Base-by-base conservation (phyloP, 768 basidiomycete genomes). In the Mycena floridula region DNA sequence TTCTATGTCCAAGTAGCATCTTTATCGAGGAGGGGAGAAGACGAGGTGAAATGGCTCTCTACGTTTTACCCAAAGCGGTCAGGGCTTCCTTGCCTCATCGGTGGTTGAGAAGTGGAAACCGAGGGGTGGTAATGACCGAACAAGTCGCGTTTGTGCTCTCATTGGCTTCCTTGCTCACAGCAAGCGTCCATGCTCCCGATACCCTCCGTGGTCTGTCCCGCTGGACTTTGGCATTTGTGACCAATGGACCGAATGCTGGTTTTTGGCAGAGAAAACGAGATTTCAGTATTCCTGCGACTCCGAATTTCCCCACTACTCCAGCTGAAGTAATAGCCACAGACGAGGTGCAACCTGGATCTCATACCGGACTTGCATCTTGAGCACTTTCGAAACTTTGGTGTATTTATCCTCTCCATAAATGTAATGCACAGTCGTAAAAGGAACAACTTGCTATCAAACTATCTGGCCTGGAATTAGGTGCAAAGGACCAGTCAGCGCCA, bases 381-480 rank as follows among this genome's bases (percentile, higher is more conserved):
- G n/a, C n/a, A n/a, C n/a, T n/a, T n/a, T n/a, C n/a, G n/a, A n/a
- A n/a, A n/a, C n/a, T n/a, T n/a, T n/a, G n/a, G n/a, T n/a, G n/a
- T 24, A 42, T 42, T 75, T 59, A 92, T 25, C 73, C 85, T 37
- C 62, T 65, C 94, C 95, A 99, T 15, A 93, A 54, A 58, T 82
- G 78, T 62, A 97, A 59, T 27, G 69, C 62, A 59, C 92, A 89
- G 57, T 99, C 96, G 57, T 98, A 99, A 65, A 99, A 99, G 15
- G 92, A 96, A 59, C 92, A 94, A 50, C 84, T 94, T 7, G 82
- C 92, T 27, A 97, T 71, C 42, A 85, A 44, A 2, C 81, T 82
- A 26, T 67, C 60, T 3, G 54, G 60, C 11, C 48, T 59, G 8
- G 52, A 18, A 15, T 27, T 46, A 23, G 58, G 48, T 15, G 62